phyloP scores from a whole-genome alignment of 2,329 filamentous ascomycete species.

The Colletotrichum gigasporum region DNA sequence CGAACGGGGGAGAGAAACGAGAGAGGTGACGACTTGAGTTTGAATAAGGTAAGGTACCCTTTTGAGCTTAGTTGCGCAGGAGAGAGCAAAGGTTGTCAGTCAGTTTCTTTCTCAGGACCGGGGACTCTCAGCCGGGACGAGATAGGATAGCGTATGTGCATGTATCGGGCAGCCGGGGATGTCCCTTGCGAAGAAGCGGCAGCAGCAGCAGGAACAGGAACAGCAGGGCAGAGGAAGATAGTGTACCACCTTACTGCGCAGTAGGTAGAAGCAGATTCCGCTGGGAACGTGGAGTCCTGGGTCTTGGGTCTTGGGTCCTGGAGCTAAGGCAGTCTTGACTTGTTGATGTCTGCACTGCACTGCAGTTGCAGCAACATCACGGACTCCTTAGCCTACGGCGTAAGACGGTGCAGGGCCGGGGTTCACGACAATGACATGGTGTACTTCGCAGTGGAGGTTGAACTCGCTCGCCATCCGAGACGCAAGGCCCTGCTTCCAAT shows the following conservation, averaged over 20 bases:
- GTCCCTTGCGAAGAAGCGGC: slow-evolving; percentile 1
- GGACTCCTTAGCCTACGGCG: too few species aligned
- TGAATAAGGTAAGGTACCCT: not conserved
- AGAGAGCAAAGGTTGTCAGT: not conserved
- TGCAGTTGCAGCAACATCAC: slow-evolving; percentile 28
- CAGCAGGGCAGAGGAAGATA: too few species aligned
- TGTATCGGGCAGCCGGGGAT: slow-evolving; percentile 7
- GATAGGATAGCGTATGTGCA: not conserved
- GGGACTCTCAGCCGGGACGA: too few species aligned
- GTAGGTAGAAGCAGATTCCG: too few species aligned
- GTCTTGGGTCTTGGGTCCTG: too few species aligned
- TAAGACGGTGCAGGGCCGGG: not conserved
- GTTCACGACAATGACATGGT: slow-evolving; percentile 1
- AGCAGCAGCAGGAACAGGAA: not conserved
- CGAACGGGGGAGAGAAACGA: slow-evolving; percentile 20
- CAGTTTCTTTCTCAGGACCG: too few species aligned
- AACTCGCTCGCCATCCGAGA: slow-evolving; percentile 7
- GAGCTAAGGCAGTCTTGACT: not conserved
- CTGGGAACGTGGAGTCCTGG: too few species aligned
- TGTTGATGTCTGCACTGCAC: not conserved
- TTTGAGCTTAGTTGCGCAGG: not conserved
- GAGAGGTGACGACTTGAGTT: slow-evolving; percentile 14
- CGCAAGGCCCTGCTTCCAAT: slow-evolving; percentile 10
- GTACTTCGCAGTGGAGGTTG: not conserved
- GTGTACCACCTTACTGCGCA: too few species aligned